Evolutionary conservation across 2,329 filamentous ascomycete species (phyloP), one percentile per base, ranked within the genome.

Genomic region (Biscogniauxia mediterranea): DNA sequence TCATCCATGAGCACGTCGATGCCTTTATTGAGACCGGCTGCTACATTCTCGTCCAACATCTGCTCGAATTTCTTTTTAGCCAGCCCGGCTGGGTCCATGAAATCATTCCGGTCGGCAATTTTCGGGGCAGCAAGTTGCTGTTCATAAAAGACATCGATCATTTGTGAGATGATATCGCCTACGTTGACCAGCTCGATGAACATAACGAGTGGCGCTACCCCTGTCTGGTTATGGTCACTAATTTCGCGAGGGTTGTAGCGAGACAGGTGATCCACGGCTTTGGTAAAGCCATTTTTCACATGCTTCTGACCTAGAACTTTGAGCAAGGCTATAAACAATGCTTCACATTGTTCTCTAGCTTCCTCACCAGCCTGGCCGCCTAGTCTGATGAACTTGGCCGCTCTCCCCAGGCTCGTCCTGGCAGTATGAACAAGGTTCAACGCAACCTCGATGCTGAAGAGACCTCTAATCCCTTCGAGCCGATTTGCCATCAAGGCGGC

Each of bases 31-130:
- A 99, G 81, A 1, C 96, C 96, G 8, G 94, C 93, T 3, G 95
- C 95, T 7, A 99, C 95, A 62, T 92, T 91, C 77, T 98, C 95
- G 72, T 99, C 95, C 1, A 99, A 88, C 90, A 97, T 97, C 73
- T 97, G 93, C 81, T 99, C 95, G 70, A 98, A 99, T 67, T 92
- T 93, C 80, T 97, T 98, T 85, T 99, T 99, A 66, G 95, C 93
- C 69, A 97, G 89, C 32, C 91, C 90, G 0, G 93, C 92, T 20
- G 93, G 90, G 71, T 96, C 92, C 54, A 99, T 82, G 71, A 99
- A 99, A 77, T 99, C 95, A 73, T 96, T 96, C 52, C 91, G 88
- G 73, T 98, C 94, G 1, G 90, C 90, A 57, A 99, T 88, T 70
- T 91, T 91, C 15, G 90, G 86, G 0, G 87, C 85, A 5, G 93